Percentiles rank a stretch among this genome's conserved stretches.
phyloP scores from a whole-genome alignment of 2,329 filamentous ascomycete species.

The Phyllosticta citriasiana region DNA sequence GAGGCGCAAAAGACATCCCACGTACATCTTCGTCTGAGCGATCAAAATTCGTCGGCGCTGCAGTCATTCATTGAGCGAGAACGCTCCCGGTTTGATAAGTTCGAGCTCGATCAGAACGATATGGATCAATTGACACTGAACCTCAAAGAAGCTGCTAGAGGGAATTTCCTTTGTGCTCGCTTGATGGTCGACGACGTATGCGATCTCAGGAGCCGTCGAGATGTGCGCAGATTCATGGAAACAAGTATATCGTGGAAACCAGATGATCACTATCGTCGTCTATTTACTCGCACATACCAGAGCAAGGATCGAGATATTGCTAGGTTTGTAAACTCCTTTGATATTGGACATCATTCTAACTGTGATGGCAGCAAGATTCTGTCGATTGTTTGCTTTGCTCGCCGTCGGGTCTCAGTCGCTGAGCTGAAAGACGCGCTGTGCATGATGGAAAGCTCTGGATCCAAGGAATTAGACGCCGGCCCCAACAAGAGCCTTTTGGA shows the following conservation, averaged over 20 bases:
- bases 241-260: not conserved
- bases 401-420: not conserved
- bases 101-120: not conserved
- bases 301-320: not conserved
- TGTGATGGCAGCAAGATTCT: not conserved
- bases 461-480: not conserved
- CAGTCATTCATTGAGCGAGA: not conserved
- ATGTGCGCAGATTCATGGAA: not conserved
- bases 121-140: not conserved
- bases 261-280: not conserved
- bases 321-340: not conserved
- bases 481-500: not conserved
- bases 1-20: not conserved
- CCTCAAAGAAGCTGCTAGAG: not conserved
- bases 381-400: not conserved
- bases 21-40: not conserved
- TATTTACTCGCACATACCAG: not conserved
- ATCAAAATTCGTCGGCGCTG: not conserved
- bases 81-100: not conserved
- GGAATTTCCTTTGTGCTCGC: conserved; percentile 8
- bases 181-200: conserved; percentile 3
- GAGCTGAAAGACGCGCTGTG: conserved; percentile 1
- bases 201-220: not conserved
- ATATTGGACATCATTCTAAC: not conserved
- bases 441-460: conserved; percentile 4